Percentiles rank a stretch among this genome's conserved stretches.
Evolutionary conservation across 2,329 filamentous ascomycete genomes (phyloP).

Genomic region (Bretziella fagacearum): DNA sequence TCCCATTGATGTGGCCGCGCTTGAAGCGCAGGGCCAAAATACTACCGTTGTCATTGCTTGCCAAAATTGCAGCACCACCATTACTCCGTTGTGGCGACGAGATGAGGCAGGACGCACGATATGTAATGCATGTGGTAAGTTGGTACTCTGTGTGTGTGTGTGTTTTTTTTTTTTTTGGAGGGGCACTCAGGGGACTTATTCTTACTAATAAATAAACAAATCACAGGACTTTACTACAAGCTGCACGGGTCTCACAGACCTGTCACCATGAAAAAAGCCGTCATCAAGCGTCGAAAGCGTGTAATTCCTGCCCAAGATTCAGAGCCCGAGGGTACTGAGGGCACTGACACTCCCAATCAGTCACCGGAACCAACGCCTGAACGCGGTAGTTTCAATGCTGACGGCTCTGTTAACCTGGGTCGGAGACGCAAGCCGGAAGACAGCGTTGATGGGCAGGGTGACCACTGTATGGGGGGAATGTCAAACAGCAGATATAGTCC

Average conservation of each 20-base stretch:
- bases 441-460: background rate
- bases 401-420: conserved; percentile 48
- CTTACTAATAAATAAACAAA: conserved; percentile 23
- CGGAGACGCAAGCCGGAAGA: conserved; percentile 28
- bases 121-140: conserved; percentile 91
- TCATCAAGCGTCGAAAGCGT: conserved; percentile 89
- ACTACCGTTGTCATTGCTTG: conserved; percentile 66
- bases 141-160: background rate
- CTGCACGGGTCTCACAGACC: conserved; percentile 85
- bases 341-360: conserved; percentile 26
- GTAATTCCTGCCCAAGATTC: conserved; percentile 59
- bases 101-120: conserved; percentile 93
- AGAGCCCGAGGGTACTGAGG: conserved; percentile 31
- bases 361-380: conserved; percentile 27
- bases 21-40: conserved; percentile 29
- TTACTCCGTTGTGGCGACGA: conserved; percentile 87
- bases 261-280: conserved; percentile 96
- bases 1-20: conserved; percentile 24
- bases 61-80: conserved; percentile 91
- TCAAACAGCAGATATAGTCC: background rate
- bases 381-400: conserved; percentile 41
- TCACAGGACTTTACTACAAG: conserved; percentile 78
- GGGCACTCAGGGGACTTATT: conserved; percentile 71
- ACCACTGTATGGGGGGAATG: conserved; percentile 4
- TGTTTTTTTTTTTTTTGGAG: background rate